Base-by-base conservation (phyloP, 495 filamentous ascomycete genomes). In the Sphaerosporella brunnea region DNA sequence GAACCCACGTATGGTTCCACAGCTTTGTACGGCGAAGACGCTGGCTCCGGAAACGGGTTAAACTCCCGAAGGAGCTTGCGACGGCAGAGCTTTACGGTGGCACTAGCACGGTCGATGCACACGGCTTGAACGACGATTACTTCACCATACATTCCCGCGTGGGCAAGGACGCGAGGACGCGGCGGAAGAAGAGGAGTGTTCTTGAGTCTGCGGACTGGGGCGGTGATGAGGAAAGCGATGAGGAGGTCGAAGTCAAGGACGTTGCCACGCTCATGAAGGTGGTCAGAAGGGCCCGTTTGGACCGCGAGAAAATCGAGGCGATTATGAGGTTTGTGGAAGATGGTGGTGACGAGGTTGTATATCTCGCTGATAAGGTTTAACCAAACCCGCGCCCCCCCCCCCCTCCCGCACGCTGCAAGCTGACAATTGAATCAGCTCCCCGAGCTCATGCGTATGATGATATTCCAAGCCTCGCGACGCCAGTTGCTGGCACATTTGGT, bases 11-110 rank as follows among this genome's bases (percentile, higher is more conserved):
- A 16, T 95, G 85, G 83, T 92, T 82, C 59, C 83, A 85, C 63
- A 88, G 82, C 2, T 96, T 88, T 65, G 92, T 92, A 9, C 72
- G 92, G 4, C 70, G 92, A 45, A 71, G 92, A 50, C 72, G 84
- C 13, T 99, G 92, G 92, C 74, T 93, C 20, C 65, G 92, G 41
- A 79, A 82, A 55, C 72, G 92, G n/a, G 71, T 78, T 7, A 85
- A 82, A 65, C 69, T 70, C 46, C 56, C 64, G 19, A 35, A 18
- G 16, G 5, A 10, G 35, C 15, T 41, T 25, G 26, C 26, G 21
- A 20, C 24, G 13, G 40, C 21, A 24, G 40, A 34, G 19, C 39
- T 8, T 7, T 15, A 23, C 3, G 41, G 11, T 4, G 43, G 43
- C 2, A 46, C 24, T 35, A 26, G 24, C 44, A 66, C 71, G 25